Base-by-base conservation (phyloP, 768 basidiomycete genomes). In the Kwoniella botswanensis region DNA sequence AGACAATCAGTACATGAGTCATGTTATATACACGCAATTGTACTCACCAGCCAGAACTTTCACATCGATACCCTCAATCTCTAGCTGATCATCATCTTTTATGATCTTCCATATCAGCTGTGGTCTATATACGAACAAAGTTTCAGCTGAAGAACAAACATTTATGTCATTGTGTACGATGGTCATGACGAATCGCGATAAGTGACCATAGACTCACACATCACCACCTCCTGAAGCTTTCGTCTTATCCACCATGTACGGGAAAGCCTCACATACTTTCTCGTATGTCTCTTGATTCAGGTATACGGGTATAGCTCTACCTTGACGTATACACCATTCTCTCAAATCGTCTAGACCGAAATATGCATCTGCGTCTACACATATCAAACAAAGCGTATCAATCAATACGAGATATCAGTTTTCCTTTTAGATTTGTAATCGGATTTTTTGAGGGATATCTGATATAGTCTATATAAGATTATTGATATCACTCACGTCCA, bases 261-360 rank as follows among this genome's bases (percentile, higher is more conserved):
- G 81, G 87, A 89, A 85, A 88, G 90, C 84, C 72, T 82, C 70
- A 82, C 87, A 54, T 86, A 87, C 84, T 15, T 57, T 70, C 22
- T 79, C 72, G 55, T 69, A 79, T 50, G 77, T 79, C 17, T 67
- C 54, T 43, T 65, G 64, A 60, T 76, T 76, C 17, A 78, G 74
- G 57, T 76, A 81, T 1, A 81, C 70, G 1, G 77, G 78, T n/a
- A 79, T 77, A 9, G 73, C 54, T 42, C 50, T 72, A 13, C 71
- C 58, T 70, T 76, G 77, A 42, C 77, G 62, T 29, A 76, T 72
- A 72, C 79, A 81, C 79, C 79, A 81, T 76, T 81, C 91, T 86
- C 93, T 87, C 46, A 95, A 85, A 82, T 96, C 94, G 84, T 96
- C 94, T 67, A 96, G 83, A 3, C 94, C 94, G 77, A 93, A 93